Conservation (phyloP, 176 grass and related monocot genomes). For the Rhynchospora tenuis region DNA sequence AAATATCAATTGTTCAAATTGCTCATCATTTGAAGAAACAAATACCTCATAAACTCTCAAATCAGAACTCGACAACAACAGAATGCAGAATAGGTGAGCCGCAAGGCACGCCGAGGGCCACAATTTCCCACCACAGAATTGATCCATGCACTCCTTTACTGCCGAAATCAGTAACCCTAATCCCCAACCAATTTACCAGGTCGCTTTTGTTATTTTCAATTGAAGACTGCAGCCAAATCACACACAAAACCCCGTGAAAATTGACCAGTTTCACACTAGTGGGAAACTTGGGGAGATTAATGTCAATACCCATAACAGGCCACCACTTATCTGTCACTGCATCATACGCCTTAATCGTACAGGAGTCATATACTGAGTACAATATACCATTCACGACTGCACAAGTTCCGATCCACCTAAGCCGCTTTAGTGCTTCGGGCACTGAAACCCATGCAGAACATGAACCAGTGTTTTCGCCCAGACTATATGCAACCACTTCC, state of each 20-base stretch:
- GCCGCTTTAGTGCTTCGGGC: slow-evolving; percentile 52
- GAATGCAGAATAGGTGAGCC: slow-evolving; percentile 59
- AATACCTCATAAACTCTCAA: neutral
- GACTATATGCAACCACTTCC: slow-evolving; percentile 61
- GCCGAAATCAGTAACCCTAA: slow-evolving; percentile 33
- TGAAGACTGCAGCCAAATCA: slow-evolving; percentile 68
- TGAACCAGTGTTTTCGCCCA: slow-evolving; percentile 20
- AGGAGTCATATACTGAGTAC: slow-evolving; percentile 80
- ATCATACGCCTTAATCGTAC: slow-evolving; percentile 82
- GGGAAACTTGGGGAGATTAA: slow-evolving; percentile 59
- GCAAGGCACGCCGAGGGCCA: slow-evolving; percentile 35
- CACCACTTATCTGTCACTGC: slow-evolving; percentile 49
- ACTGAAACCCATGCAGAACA: slow-evolving; percentile 49
- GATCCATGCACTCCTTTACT: slow-evolving; percentile 44
- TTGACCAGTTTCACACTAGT: slow-evolving; percentile 54
- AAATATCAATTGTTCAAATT: no score
- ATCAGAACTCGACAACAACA: slow-evolving; percentile 59
- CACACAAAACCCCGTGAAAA: slow-evolving; percentile 60
- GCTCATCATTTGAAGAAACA: no score
- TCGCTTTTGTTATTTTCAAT: slow-evolving; percentile 28
- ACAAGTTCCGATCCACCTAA: slow-evolving; percentile 85
- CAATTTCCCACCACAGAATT: slow-evolving; percentile 54
- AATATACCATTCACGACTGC: slow-evolving; percentile 56
- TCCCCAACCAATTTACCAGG: slow-evolving; percentile 71
- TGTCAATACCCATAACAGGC: slow-evolving; percentile 52